Evolutionary conservation across 257 asterid species (phyloP).

Genomic region (Scutellaria baicalensis): DNA sequence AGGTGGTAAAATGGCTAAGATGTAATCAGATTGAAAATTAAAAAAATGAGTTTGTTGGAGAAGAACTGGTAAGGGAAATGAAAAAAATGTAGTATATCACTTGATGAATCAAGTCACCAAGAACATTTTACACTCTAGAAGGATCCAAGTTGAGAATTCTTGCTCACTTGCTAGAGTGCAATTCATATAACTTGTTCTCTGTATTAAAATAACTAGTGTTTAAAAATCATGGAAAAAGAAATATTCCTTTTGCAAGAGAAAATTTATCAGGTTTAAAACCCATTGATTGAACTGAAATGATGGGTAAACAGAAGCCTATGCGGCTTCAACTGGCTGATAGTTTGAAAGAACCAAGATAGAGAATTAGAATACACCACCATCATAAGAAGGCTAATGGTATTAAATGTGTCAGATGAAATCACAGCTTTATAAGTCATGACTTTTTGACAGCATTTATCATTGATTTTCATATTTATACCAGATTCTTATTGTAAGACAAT

Average conservation of each 20-base stretch:
- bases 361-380: background rate
- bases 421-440: background rate
- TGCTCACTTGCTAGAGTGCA: background rate
- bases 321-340: background rate
- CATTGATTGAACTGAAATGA: background rate
- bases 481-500: background rate
- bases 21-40: too few relatives aligned
- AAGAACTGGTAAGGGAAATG: background rate
- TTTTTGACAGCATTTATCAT: background rate
- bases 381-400: background rate
- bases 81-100: too few relatives aligned
- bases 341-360: background rate
- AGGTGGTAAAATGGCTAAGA: too few relatives aligned
- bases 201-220: background rate
- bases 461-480: background rate
- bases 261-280: background rate
- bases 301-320: background rate
- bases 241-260: background rate
- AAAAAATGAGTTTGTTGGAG: background rate
- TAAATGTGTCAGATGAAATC: background rate
- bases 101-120: background rate
- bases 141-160: background rate
- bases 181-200: background rate
- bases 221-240: background rate
- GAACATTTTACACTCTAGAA: background rate